Conservation (phyloP, 106 monocot species). For the Allium sativum region DNA sequence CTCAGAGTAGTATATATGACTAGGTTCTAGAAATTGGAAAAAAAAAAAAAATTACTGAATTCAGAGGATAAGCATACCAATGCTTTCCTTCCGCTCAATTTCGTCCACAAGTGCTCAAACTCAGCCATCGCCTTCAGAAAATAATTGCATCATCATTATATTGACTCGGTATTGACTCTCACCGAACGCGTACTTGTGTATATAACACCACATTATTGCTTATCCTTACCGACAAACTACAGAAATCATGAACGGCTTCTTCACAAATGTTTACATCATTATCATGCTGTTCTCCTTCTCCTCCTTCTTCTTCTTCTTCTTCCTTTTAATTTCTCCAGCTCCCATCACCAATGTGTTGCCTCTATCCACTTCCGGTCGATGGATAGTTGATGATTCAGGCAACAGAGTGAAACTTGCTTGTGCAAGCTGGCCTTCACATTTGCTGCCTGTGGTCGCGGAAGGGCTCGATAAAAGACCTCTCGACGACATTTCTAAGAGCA, state of each 20-base stretch:
- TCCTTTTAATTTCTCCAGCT: background rate
- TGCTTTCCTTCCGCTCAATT: slow-evolving; percentile 9
- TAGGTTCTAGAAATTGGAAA: background rate
- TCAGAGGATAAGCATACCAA: background rate
- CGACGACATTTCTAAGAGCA: slow-evolving; percentile 32
- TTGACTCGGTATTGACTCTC: too few relatives aligned
- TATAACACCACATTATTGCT: too few relatives aligned
- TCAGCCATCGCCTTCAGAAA: background rate
- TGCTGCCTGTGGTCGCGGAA: slow-evolving; percentile 47
- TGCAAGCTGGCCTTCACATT: slow-evolving; percentile 52
- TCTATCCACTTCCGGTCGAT: slow-evolving; percentile 37
- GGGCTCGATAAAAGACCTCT: slow-evolving; percentile 46
- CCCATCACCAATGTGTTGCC: slow-evolving; percentile 1
- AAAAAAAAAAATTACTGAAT: background rate
- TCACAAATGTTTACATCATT: too few relatives aligned
- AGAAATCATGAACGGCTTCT: too few relatives aligned
- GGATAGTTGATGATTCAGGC: slow-evolving; percentile 51
- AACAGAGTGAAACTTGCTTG: slow-evolving; percentile 57
- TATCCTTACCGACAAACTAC: too few relatives aligned
- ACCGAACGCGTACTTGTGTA: too few relatives aligned
- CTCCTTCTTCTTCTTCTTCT: background rate
- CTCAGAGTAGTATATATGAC: background rate
- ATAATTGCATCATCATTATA: slow-evolving; percentile 1
- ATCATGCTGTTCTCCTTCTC: background rate
- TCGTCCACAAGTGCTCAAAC: background rate